phyloP scores from a whole-genome alignment of 768 basidiomycete species.

The Rhodotorula graminis region DNA sequence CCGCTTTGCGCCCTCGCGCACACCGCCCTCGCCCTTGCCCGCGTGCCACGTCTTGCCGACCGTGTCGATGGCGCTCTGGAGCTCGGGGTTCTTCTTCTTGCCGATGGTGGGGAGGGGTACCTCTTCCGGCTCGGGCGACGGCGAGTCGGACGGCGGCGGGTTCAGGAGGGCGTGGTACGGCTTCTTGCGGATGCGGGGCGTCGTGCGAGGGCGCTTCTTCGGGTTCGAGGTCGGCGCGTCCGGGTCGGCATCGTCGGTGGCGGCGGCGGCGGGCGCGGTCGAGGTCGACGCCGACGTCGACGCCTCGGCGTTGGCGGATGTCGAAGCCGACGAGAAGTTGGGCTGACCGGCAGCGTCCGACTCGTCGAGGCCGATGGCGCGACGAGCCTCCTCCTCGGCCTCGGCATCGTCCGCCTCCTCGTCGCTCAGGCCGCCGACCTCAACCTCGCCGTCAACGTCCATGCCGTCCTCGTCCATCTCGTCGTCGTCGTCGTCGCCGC shows the following conservation, averaged over 20 bases:
- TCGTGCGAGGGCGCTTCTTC: constrained; percentile 30
- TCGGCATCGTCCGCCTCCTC: constrained; percentile 23
- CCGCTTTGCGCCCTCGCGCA: constrained; percentile 57
- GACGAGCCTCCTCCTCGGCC: constrained; percentile 28
- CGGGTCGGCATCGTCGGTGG: neutral
- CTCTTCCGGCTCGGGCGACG: constrained; percentile 11
- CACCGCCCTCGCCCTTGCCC: constrained; percentile 41
- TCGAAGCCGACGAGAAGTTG: constrained; percentile 12
- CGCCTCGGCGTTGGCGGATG: neutral
- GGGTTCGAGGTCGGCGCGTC: constrained; percentile 55
- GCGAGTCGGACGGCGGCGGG: constrained; percentile 21
- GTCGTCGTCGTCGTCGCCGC: constrained; percentile 35
- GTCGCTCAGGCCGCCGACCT: neutral
- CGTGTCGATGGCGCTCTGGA: constrained; percentile 34
- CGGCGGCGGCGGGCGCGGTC: neutral
- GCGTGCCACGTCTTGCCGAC: constrained; percentile 42
- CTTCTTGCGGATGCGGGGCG: constrained; percentile 26
- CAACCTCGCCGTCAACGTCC: neutral
- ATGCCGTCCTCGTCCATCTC: constrained; percentile 2
- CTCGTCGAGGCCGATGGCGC: constrained; percentile 40
- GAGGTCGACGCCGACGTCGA: constrained; percentile 2
- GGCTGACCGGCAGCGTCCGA: constrained; percentile 37
- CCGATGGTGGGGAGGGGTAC: constrained; percentile 31
- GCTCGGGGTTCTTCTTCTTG: constrained; percentile 32
- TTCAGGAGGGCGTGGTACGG: constrained; percentile 34